Conservation (phyloP, 2,329 filamentous ascomycete species). For the Fusarium torulosum region DNA sequence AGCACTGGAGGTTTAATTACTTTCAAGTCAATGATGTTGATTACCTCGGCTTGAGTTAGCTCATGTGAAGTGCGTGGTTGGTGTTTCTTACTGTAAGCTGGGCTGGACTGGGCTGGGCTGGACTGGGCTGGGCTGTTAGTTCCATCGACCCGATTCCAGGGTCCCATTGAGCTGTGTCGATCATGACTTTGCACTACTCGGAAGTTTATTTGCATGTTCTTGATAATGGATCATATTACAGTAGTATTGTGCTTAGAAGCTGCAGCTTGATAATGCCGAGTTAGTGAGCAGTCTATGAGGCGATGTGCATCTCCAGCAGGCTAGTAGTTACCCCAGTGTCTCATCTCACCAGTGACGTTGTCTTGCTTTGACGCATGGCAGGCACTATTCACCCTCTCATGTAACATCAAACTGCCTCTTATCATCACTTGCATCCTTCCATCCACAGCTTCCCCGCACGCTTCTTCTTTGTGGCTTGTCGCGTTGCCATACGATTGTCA, state of each 20-base stretch:
- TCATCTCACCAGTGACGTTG: slow-evolving; percentile 2
- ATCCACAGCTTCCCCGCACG: slow-evolving; percentile 33
- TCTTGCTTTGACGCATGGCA: not conserved
- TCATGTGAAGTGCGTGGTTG: slow-evolving; percentile 28
- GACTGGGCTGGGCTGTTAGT: not conserved
- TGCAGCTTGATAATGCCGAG: not conserved
- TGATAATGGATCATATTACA: not conserved
- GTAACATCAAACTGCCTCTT: slow-evolving; percentile 7
- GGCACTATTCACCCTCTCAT: slow-evolving; percentile 10
- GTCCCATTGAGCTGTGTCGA: slow-evolving; percentile 27
- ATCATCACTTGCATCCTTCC: slow-evolving; percentile 26
- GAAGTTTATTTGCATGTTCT: slow-evolving; percentile 9
- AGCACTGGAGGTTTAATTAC: not conserved
- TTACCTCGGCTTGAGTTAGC: slow-evolving; percentile 16
- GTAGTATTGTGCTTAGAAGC: not conserved
- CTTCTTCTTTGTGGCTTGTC: slow-evolving; percentile 29
- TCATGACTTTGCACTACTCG: slow-evolving; percentile 3
- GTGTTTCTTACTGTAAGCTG: slow-evolving; percentile 1
- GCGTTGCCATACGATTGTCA: slow-evolving; percentile 24
- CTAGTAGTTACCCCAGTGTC: not conserved
- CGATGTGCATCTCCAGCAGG: not conserved
- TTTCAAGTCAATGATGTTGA: not conserved
- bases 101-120: too few relatives aligned
- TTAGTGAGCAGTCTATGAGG: not conserved
- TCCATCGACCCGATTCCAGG: slow-evolving; percentile 21